Conservation (phyloP, 441 rosid species). For the Erysimum pusillum region DNA sequence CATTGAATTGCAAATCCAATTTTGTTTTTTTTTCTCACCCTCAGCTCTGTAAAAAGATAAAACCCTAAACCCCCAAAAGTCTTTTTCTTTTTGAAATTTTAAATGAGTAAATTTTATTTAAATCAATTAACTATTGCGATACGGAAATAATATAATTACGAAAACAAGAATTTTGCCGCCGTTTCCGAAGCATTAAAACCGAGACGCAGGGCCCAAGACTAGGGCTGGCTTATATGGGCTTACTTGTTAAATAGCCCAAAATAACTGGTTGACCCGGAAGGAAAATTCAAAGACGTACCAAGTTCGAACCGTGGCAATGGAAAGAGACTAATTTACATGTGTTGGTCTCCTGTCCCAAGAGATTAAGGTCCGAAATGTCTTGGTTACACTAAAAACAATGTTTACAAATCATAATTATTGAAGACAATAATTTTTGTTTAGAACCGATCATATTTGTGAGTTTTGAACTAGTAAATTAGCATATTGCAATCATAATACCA, state of each 20-base stretch:
- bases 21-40: neutral
- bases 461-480: neutral
- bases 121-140: neutral
- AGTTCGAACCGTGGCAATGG: neutral
- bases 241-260: neutral
- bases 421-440: too few species aligned
- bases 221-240: constrained; percentile 18
- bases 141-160: neutral
- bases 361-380: neutral
- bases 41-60: neutral
- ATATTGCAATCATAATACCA: neutral
- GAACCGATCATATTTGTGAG: neutral
- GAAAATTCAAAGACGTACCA: too few species aligned
- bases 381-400: too few species aligned
- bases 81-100: neutral
- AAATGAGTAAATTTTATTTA: neutral
- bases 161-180: constrained; percentile 22
- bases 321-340: neutral
- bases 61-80: constrained; percentile 26
- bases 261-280: too few species aligned
- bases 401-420: too few species aligned
- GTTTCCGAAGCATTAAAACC: constrained; percentile 10
- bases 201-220: neutral
- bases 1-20: constrained; percentile 45
- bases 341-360: neutral